These are phyloP conservation scores for Clonostachys solani DNA, from an alignment of 2,329 filamentous ascomycete species.

Conservation along the genomic window DNA sequence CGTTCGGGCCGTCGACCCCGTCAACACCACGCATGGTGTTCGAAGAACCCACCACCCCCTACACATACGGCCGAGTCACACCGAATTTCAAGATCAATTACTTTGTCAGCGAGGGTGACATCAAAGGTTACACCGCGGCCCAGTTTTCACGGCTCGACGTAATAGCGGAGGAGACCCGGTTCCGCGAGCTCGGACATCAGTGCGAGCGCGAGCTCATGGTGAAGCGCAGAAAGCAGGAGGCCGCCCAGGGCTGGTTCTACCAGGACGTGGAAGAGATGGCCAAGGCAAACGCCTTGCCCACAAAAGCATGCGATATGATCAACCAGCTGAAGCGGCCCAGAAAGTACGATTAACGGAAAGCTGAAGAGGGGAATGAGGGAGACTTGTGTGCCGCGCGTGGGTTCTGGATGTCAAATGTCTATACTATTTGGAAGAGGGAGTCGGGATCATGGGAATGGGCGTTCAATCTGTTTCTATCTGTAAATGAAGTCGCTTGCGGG, in stretches of 20 bases:
- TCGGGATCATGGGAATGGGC: too few relatives aligned
- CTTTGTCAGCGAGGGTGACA: constrained; percentile 76
- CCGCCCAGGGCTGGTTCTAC: constrained; percentile 85
- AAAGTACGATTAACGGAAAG: too few relatives aligned
- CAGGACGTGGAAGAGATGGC: constrained; percentile 77
- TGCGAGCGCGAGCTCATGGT: constrained; percentile 71
- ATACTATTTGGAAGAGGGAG: too few relatives aligned
- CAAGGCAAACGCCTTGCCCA: constrained; percentile 47
- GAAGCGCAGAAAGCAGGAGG: constrained; percentile 65
- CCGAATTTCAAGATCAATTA: constrained; percentile 72
- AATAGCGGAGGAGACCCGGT: constrained; percentile 68
- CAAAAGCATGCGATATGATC: too few relatives aligned
- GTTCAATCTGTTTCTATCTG: too few relatives aligned
- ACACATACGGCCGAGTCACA: constrained; percentile 71
- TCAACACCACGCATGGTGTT: constrained; percentile 70
- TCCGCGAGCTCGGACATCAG: constrained; percentile 61
- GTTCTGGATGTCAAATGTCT: too few relatives aligned
- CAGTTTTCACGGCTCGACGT: constrained; percentile 75
- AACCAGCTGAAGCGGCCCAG: too few relatives aligned
- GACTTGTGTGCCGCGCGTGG: too few relatives aligned
- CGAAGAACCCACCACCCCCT: constrained; percentile 64
- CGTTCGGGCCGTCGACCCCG: constrained; percentile 30
- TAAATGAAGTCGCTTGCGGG: too few relatives aligned
- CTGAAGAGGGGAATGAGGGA: too few relatives aligned
- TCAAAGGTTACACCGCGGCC: constrained; percentile 62